Percentiles rank a stretch among this genome's conserved stretches.
phyloP scores from a whole-genome alignment of 1,284 basidiomycete species.

The Puccinia horiana region DNA sequence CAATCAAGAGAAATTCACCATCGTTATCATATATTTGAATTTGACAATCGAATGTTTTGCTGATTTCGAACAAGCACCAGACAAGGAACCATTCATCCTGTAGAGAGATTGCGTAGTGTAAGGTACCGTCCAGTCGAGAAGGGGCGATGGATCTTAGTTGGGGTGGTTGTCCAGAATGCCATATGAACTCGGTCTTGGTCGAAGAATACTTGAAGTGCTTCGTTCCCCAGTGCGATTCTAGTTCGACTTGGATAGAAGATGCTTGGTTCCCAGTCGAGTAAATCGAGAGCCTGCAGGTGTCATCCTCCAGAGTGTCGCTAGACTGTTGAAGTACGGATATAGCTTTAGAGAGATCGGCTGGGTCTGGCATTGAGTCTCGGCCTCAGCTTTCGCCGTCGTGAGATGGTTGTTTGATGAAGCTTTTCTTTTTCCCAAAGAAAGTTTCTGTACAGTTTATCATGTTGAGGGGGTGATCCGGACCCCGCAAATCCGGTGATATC shows the following conservation, averaged over 20 bases:
- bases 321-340: slow-evolving; percentile 18
- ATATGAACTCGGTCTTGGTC: slow-evolving; percentile 37
- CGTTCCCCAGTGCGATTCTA: slow-evolving; percentile 11
- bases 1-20: slow-evolving; percentile 93
- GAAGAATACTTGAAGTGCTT: slow-evolving; percentile 7
- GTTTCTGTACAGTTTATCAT: too few species aligned
- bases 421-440: too few species aligned
- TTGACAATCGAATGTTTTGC: slow-evolving; percentile 70
- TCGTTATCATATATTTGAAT: slow-evolving; percentile 77
- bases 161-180: slow-evolving; percentile 36
- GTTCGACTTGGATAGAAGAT: slow-evolving; percentile 26
- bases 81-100: slow-evolving; percentile 95
- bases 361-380: background rate
- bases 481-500: too few species aligned
- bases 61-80: slow-evolving; percentile 78
- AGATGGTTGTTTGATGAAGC: too few species aligned
- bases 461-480: too few species aligned
- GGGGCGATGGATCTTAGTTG: background rate
- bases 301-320: slow-evolving; percentile 5
- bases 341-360: background rate
- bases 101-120: slow-evolving; percentile 72
- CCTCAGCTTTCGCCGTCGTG: background rate
- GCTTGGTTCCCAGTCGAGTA: slow-evolving; percentile 11
- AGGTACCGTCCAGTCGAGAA: background rate
- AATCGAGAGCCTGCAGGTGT: slow-evolving; percentile 33